Percentiles rank a stretch among this genome's conserved stretches.
Conservation (phyloP, 768 basidiomycete species). For the Leucocoprinus leucothites region DNA sequence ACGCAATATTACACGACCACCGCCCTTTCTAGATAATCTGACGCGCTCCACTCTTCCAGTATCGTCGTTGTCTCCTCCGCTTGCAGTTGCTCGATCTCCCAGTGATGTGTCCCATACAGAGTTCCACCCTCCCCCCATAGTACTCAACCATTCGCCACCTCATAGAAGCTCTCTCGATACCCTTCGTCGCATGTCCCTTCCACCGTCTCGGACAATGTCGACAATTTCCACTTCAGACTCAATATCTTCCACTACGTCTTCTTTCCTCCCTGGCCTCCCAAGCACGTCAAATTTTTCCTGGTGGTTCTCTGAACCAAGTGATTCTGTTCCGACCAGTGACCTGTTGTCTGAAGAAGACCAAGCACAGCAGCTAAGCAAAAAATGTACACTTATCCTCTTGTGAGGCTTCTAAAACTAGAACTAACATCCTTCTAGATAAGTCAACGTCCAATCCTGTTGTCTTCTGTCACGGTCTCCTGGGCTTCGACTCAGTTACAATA, state of each 20-base stretch:
- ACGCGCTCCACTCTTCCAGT: conserved; percentile 64
- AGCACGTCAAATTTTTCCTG: conserved; percentile 24
- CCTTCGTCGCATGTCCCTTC: conserved; percentile 34
- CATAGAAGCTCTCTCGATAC: conserved; percentile 53
- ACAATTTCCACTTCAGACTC: conserved; percentile 1
- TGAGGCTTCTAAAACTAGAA: conserved; percentile 1
- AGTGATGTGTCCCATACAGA: conserved; percentile 10
- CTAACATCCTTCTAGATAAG: conserved; percentile 45
- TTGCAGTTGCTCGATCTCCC: conserved; percentile 17
- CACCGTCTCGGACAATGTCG: not conserved
- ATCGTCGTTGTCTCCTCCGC: conserved; percentile 48
- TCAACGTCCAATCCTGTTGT: conserved; percentile 83
- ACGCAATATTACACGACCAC: conserved; percentile 36
- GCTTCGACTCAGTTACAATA: conserved; percentile 83
- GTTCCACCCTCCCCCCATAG: conserved; percentile 27
- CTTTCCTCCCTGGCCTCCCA: conserved; percentile 5
- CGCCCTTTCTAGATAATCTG: conserved; percentile 51
- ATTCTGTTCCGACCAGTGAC: conserved; percentile 35
- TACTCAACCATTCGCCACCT: conserved; percentile 38
- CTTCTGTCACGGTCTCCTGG: conserved; percentile 93
- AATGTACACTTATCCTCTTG: conserved; percentile 47
- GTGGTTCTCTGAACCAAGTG: conserved; percentile 51
- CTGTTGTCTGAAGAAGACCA: conserved; percentile 49
- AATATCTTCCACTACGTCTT: conserved; percentile 4
- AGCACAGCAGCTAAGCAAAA: conserved; percentile 42